Evolutionary conservation across 805 yeast species (phyloP).

Genomic region (Candida lessepsii): DNA sequence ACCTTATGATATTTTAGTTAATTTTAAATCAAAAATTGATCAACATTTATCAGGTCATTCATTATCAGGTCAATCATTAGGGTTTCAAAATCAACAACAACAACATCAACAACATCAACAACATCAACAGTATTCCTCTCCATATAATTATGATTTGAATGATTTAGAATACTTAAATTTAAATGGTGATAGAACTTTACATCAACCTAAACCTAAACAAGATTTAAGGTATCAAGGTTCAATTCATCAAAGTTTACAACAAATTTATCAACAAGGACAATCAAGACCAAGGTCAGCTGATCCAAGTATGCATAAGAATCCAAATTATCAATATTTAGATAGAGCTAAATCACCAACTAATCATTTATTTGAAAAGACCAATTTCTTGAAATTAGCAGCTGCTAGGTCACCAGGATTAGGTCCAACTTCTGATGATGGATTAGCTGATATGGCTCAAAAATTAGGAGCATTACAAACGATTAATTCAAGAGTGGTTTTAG

Average conservation of each 20-base stretch:
- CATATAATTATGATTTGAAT: slow-evolving; percentile 9
- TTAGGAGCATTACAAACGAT: slow-evolving; percentile 68
- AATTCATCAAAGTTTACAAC: neutral
- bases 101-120: slow-evolving; percentile 8
- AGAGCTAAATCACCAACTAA: slow-evolving; percentile 40
- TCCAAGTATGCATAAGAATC: slow-evolving; percentile 21
- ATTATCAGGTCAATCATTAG: slow-evolving; percentile 5
- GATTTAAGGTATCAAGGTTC: slow-evolving; percentile 18
- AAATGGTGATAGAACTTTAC: slow-evolving; percentile 18
- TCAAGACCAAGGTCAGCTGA: slow-evolving; percentile 49
- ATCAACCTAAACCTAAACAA: slow-evolving; percentile 42
- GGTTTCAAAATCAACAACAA: slow-evolving; percentile 7
- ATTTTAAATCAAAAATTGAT: slow-evolving; percentile 50
- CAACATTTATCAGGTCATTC: slow-evolving; percentile 25
- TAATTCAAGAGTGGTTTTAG: slow-evolving; percentile 52
- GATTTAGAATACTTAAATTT: slow-evolving; percentile 17
- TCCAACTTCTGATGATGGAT: slow-evolving; percentile 22
- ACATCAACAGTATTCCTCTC: slow-evolving; percentile 3
- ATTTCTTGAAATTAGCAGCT: slow-evolving; percentile 38
- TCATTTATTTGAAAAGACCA: slow-evolving; percentile 44
- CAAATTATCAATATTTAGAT: slow-evolving; percentile 23
- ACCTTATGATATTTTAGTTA: slow-evolving; percentile 50
- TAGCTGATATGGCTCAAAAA: slow-evolving; percentile 36
- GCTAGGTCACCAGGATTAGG: slow-evolving; percentile 20
- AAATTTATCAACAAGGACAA: slow-evolving; percentile 2